Evolutionary conservation across 192 early-diverging fungal species (phyloP).

Genomic region (Neocallimastix lanati): DNA sequence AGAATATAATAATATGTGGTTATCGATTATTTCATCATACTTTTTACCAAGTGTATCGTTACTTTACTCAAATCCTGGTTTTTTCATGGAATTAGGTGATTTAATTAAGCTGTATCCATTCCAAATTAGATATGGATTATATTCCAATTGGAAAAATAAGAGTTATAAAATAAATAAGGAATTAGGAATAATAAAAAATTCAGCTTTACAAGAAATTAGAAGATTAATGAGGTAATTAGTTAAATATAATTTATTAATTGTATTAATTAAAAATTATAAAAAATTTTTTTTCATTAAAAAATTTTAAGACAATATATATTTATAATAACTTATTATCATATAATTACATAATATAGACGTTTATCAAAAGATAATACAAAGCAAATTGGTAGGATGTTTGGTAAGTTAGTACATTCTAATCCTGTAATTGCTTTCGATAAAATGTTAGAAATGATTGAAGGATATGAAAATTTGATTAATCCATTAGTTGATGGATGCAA

Average conservation of each 20-base stretch:
- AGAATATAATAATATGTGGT: slow-evolving; percentile 14
- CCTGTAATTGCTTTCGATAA: slow-evolving; percentile 50
- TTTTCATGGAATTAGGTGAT: slow-evolving; percentile 40
- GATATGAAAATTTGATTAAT: slow-evolving; percentile 56
- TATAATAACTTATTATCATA: too few relatives aligned
- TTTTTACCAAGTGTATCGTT: slow-evolving; percentile 50
- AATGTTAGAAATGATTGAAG: slow-evolving; percentile 45
- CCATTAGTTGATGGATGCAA: slow-evolving; percentile 56
- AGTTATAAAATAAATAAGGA: slow-evolving; percentile 32
- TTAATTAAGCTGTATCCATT: slow-evolving; percentile 39
- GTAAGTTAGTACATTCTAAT: slow-evolving; percentile 54
- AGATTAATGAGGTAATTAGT: slow-evolving; percentile 35
- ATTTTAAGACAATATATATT: too few relatives aligned
- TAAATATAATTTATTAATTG: too few relatives aligned
- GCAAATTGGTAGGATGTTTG: slow-evolving; percentile 48
- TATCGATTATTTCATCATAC: slow-evolving; percentile 17
- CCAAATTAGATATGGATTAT: slow-evolving; percentile 43
- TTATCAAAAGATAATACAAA: slow-evolving; percentile 56
- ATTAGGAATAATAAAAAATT: slow-evolving; percentile 19
- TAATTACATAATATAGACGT: too few relatives aligned
- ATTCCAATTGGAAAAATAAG: slow-evolving; percentile 59
- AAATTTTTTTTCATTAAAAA: too few relatives aligned
- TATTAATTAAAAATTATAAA: too few relatives aligned
- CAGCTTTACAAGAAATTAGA: slow-evolving; percentile 28
- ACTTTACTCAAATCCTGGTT: slow-evolving; percentile 41